These are phyloP conservation scores for Cicer judaicum DNA, from an alignment of 306 rosid species.

Conservation along the genomic window DNA sequence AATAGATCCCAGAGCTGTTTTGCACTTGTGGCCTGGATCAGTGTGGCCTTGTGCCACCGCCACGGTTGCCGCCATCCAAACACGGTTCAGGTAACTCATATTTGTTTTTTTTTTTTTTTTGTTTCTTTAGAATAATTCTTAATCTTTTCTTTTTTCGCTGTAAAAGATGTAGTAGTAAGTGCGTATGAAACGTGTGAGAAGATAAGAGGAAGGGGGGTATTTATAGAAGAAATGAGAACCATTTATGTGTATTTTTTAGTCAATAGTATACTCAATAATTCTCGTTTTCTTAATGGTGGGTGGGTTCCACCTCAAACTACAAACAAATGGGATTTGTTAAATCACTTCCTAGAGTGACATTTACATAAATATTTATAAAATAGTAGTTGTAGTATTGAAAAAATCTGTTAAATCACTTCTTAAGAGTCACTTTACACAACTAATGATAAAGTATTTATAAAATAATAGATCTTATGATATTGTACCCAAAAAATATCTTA, in stretches of 20 bases:
- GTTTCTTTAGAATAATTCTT: too few relatives aligned
- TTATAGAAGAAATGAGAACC: constrained; percentile 41
- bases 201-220: neutral
- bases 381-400: too few relatives aligned
- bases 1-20: constrained; percentile 63
- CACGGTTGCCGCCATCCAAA: constrained; percentile 81
- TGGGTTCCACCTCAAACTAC: neutral
- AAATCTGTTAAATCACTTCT: neutral
- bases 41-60: constrained; percentile 72
- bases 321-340: neutral
- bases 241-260: neutral
- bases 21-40: constrained; percentile 64
- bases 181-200: neutral
- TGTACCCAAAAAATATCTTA: too few relatives aligned
- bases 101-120: neutral
- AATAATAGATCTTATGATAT: too few relatives aligned
- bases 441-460: too few relatives aligned
- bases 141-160: neutral
- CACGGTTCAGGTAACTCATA: constrained; percentile 67
- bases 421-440: neutral
- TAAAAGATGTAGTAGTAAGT: too few relatives aligned
- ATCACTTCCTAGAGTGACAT: neutral
- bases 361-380: neutral
- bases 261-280: neutral
- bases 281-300: neutral